Conservation (phyloP, 257 asterid genomes). For the Rehmannia glutinosa region DNA sequence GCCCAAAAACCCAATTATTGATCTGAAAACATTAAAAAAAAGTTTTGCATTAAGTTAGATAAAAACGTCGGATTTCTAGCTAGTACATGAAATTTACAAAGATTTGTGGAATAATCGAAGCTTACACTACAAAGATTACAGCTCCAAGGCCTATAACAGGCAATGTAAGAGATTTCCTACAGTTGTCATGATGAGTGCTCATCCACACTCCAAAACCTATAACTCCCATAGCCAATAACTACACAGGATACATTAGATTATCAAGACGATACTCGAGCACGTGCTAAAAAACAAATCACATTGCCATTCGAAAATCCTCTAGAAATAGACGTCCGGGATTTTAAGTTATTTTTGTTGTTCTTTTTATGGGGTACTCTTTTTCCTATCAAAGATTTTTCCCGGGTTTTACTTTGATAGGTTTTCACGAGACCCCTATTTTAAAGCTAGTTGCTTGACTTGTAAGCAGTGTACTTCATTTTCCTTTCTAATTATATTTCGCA, state of each 20-base stretch:
- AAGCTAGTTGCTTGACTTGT: too few relatives aligned
- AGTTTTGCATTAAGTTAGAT: neutral
- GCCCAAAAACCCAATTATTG: constrained; percentile 74
- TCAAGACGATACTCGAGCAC: too few relatives aligned
- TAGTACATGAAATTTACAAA: neutral
- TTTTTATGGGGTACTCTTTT: too few relatives aligned
- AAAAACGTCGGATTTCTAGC: neutral
- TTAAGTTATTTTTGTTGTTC: too few relatives aligned
- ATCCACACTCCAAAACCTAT: constrained; percentile 86
- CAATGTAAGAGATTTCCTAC: constrained; percentile 70
- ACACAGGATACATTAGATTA: constrained; percentile 20
- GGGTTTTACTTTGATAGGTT: too few relatives aligned
- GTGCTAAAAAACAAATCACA: neutral
- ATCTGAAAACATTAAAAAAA: constrained; percentile 40
- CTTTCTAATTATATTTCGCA: too few relatives aligned
- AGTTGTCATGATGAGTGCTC: constrained; percentile 72
- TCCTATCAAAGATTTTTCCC: too few relatives aligned
- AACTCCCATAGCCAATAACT: constrained; percentile 69
- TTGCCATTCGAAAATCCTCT: too few relatives aligned
- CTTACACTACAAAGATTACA: constrained; percentile 67
- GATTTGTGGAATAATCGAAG: neutral
- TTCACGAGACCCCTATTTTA: too few relatives aligned
- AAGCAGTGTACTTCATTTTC: too few relatives aligned
- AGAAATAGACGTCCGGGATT: too few relatives aligned
- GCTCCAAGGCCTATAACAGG: constrained; percentile 93